phyloP scores from a whole-genome alignment of 306 rosid species.

The Fragaria ananassa region DNA sequence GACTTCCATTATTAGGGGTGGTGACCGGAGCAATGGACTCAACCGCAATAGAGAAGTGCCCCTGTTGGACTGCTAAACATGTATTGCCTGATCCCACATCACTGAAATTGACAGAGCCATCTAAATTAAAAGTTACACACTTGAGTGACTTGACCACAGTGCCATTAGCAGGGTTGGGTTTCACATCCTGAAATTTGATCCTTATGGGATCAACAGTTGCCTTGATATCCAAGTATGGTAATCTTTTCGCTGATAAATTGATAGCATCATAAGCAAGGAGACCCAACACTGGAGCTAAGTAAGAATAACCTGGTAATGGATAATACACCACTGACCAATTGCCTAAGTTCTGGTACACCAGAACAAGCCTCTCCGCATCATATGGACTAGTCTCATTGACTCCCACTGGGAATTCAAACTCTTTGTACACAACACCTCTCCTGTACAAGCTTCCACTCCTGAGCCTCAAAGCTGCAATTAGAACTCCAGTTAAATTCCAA shows the following conservation, averaged over 20 bases:
- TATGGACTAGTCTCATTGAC: slow-evolving; percentile 46
- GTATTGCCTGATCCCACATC: slow-evolving; percentile 42
- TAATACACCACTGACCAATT: slow-evolving; percentile 58
- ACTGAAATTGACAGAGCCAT: slow-evolving; percentile 55
- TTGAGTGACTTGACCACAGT: slow-evolving; percentile 22
- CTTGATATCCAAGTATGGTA: slow-evolving; percentile 40
- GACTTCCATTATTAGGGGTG: slow-evolving; percentile 26
- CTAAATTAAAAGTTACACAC: slow-evolving; percentile 63
- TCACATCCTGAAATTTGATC: slow-evolving; percentile 50
- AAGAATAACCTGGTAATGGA: slow-evolving; percentile 54
- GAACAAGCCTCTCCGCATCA: slow-evolving; percentile 67
- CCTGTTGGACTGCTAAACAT: slow-evolving; percentile 58
- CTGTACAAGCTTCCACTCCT: slow-evolving; percentile 80
- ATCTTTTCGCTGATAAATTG: slow-evolving; percentile 54
- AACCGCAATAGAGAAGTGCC: slow-evolving; percentile 84
- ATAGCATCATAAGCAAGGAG: slow-evolving; percentile 72
- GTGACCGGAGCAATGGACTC: slow-evolving; percentile 38
- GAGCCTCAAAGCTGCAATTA: slow-evolving; percentile 40
- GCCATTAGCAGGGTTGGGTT: slow-evolving; percentile 44
- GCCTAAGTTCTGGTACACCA: slow-evolving; percentile 86
- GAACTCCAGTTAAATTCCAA: slow-evolving; percentile 35
- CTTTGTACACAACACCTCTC: slow-evolving; percentile 62
- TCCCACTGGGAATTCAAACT: slow-evolving; percentile 56
- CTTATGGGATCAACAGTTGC: slow-evolving; percentile 46
- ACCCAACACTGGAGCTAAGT: slow-evolving; percentile 79